These are phyloP conservation scores for Penicillium sp. DNA, from an alignment of 2,329 filamentous ascomycete genomes.

Conservation along the genomic window DNA sequence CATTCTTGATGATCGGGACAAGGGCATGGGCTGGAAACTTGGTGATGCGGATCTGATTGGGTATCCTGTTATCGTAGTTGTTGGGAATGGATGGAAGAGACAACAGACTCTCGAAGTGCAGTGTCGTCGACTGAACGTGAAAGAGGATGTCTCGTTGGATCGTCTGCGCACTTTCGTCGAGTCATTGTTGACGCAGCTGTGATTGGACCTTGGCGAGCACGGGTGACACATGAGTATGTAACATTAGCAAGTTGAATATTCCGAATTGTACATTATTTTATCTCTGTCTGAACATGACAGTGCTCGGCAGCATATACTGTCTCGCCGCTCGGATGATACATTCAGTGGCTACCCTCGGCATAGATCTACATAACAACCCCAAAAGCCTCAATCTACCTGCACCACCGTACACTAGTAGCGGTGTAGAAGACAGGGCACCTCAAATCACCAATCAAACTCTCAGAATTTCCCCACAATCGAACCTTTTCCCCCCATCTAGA, in stretches of 20 bases:
- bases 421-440: background rate
- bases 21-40: constrained; percentile 76
- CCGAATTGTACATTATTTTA: constrained; percentile 9
- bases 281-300: background rate
- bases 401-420: background rate
- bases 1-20: constrained; percentile 68
- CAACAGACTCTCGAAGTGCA: constrained; percentile 68
- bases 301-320: no score
- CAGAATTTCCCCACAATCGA: background rate
- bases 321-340: no score
- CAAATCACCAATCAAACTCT: background rate
- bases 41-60: constrained; percentile 85
- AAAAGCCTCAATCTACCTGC: no score
- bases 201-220: constrained; percentile 15
- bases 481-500: background rate
- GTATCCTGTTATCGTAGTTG: constrained; percentile 75
- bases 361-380: no score
- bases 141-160: constrained; percentile 55
- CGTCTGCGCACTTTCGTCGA: constrained; percentile 49
- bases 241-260: background rate
- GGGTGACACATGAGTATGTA: background rate
- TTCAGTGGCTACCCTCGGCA: no score
- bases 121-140: constrained; percentile 64
- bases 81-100: constrained; percentile 67
- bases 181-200: constrained; percentile 52